Percentiles rank a stretch among this genome's conserved stretches.
These are phyloP conservation scores for Serendipita sp. DNA, from an alignment of 768 basidiomycete species.

Conservation along the genomic window DNA sequence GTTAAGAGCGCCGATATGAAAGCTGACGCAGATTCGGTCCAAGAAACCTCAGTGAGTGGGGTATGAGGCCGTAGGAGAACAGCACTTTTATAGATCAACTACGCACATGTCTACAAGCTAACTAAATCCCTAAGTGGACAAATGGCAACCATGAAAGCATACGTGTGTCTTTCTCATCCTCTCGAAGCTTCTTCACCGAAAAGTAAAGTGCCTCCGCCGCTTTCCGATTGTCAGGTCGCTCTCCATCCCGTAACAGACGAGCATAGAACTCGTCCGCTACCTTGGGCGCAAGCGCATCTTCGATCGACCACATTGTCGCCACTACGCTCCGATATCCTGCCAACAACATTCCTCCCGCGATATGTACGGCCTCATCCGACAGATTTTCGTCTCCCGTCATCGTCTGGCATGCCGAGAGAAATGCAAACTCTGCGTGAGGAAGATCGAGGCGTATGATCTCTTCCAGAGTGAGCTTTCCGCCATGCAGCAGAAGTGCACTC, in stretches of 20 bases:
- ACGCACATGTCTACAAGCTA: too few relatives aligned
- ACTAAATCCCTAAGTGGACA: neutral
- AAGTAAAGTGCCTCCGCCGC: neutral
- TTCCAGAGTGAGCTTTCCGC: neutral
- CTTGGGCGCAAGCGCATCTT: constrained; percentile 23
- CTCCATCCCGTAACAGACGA: neutral
- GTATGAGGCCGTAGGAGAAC: too few relatives aligned
- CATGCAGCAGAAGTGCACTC: neutral
- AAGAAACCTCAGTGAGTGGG: too few relatives aligned
- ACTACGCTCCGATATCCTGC: constrained; percentile 22
- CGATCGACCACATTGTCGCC: constrained; percentile 31
- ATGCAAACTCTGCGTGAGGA: constrained; percentile 21
- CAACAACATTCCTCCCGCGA: constrained; percentile 27
- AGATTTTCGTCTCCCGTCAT: constrained; percentile 22
- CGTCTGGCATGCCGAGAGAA: constrained; percentile 34
- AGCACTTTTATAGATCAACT: too few relatives aligned
- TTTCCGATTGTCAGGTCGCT: neutral
- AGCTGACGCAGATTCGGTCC: too few relatives aligned
- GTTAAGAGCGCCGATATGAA: too few relatives aligned
- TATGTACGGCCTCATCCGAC: constrained; percentile 25
- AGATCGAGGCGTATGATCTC: neutral
- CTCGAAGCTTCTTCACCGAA: neutral
- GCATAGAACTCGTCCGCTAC: constrained; percentile 23
- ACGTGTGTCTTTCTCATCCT: neutral
- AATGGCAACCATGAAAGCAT: neutral